Evolutionary conservation across 208 protist genomes (phyloP).

Genomic region (Endotrypanum monterogeii): DNA sequence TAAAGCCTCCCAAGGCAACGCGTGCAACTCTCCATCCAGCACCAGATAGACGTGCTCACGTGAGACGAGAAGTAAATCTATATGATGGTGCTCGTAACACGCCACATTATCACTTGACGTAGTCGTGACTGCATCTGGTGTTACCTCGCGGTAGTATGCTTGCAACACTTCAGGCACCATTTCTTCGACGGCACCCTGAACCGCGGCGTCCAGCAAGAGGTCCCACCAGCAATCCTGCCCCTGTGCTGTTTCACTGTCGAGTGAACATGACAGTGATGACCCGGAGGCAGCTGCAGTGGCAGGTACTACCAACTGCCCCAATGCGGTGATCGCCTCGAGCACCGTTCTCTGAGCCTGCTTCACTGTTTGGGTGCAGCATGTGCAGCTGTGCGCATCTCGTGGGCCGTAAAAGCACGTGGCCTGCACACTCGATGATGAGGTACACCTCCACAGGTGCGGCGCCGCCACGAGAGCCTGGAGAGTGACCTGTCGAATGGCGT

Average conservation of each 20-base stretch:
- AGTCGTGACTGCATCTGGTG: conserved; percentile 1
- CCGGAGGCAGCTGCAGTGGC: background rate
- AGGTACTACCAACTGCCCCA: conserved; percentile 13
- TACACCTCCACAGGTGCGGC: conserved; percentile 11
- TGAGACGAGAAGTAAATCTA: conserved; percentile 45
- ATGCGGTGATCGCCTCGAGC: conserved; percentile 9
- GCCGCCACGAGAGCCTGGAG: conserved; percentile 12
- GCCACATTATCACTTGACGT: background rate
- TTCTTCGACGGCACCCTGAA: conserved; percentile 15
- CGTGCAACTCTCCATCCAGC: conserved; percentile 52
- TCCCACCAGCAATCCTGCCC: conserved; percentile 17
- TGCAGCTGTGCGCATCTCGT: background rate
- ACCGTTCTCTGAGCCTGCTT: conserved; percentile 5
- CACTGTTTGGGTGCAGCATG: conserved; percentile 9
- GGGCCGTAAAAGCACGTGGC: conserved; percentile 18
- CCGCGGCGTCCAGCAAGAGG: conserved; percentile 23
- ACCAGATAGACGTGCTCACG: conserved; percentile 68
- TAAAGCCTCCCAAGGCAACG: conserved; percentile 65
- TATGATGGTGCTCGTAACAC: conserved; percentile 20
- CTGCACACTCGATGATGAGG: conserved; percentile 5
- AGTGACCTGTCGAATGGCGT: conserved; percentile 4
- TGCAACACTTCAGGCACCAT: conserved; percentile 18
- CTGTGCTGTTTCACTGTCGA: background rate
- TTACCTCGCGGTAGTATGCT: conserved; percentile 10
- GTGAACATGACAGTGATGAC: background rate